Base-by-base conservation (phyloP, 306 rosid genomes). In the Morella rubra region DNA sequence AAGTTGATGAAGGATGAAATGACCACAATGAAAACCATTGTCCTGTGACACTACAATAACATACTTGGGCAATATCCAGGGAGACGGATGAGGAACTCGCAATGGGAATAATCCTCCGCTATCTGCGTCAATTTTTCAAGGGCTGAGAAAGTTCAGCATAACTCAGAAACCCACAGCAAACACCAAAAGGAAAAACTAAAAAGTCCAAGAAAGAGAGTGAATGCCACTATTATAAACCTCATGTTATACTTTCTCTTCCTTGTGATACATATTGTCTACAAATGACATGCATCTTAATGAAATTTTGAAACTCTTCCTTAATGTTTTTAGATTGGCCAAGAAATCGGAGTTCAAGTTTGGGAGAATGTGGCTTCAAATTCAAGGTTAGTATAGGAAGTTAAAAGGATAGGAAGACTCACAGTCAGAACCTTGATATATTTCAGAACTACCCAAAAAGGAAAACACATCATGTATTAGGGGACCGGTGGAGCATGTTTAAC, bases 1-100 rank as follows among this genome's bases (percentile, higher is more conserved):
- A 5, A 72, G 42, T 9, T 32, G 52, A 60, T 11, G 69, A 10
- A 11, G 59, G n/a, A 18, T 16, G 8, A 42, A 50, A 42, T 68
- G 41, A 20, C 64, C 18, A 42, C 65, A 80, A 59, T 46, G 53
- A 74, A 60, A 72, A 77, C 22, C 67, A 70, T 73, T 10, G 2
- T 72, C 61, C 60, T 22, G 55, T 56, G 58, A 64, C 20, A 64
- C 59, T 37, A 49, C 44, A 73, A 66, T 37, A 19, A 77, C 93
- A 19, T 90, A 95, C 97, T 92, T 79, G 99, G 99, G 83, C 97
- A 92, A 82, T 95, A 95, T 79, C 99, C 97, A 5, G 99, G 99
- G 68, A 95, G 96, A 79, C 97, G 97, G 85, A 95, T 92, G 72
- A 95, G 88, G 89, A 92, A 95, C 80, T 92, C 97, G 5, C 97